Conservation (phyloP, 768 basidiomycete genomes). For the Cantharellus anzutake region DNA sequence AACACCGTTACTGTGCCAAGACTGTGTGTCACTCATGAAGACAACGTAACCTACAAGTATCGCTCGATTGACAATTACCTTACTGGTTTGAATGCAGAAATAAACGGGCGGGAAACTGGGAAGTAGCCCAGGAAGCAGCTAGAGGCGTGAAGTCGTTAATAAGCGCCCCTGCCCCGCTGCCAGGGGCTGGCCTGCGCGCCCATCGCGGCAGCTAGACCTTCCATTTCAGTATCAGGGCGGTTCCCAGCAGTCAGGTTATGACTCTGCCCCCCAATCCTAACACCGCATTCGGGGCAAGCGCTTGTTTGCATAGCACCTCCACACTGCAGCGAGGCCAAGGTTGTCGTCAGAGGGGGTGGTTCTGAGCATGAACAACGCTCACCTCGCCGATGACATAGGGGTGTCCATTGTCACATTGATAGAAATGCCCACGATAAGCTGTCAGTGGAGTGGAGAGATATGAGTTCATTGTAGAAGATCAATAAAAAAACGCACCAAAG, state of each 20-base stretch:
- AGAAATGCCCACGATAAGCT: conserved; percentile 5
- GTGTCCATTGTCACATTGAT: conserved; percentile 11
- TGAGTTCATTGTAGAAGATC: not conserved
- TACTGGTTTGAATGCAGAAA: too few species aligned
- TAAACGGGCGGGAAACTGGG: too few species aligned
- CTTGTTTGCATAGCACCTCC: conserved; percentile 7
- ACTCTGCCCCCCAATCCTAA: conserved; percentile 8
- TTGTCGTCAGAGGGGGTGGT: not conserved
- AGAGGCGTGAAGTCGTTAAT: too few species aligned
- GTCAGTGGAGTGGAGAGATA: not conserved
- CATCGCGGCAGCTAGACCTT: not conserved
- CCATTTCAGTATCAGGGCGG: conserved; percentile 7
- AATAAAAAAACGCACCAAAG: not conserved
- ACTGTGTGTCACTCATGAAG: too few species aligned
- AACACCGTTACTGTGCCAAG: too few species aligned
- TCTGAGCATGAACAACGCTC: not conserved
- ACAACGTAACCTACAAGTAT: too few species aligned
- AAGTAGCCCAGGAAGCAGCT: too few species aligned
- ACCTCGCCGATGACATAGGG: conserved; percentile 10
- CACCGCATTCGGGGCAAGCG: conserved; percentile 12
- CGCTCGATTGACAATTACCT: too few species aligned
- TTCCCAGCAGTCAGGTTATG: conserved; percentile 7
- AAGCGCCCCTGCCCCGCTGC: not conserved
- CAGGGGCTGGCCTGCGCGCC: not conserved
- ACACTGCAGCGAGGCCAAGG: not conserved